Base-by-base conservation (phyloP, 78 protist genomes). In the Bigelowiella natans region DNA sequence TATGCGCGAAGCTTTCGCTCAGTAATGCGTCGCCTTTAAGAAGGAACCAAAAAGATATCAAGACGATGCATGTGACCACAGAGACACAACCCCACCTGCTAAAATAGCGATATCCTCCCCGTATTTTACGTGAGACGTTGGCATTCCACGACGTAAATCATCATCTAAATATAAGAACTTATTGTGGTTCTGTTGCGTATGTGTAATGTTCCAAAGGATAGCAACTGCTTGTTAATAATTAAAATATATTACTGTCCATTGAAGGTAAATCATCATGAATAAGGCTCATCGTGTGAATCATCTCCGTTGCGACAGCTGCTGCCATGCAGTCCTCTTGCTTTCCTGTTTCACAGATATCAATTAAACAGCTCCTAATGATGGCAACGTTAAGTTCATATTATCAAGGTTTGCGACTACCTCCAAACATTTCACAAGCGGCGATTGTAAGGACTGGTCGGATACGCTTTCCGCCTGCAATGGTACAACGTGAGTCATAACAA, bases 261-360 rank as follows among this genome's bases (percentile, higher is more conserved):
- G 91, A 73, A 0, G 91, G 91, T 30, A 88, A 85, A 85, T 88
- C 91, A 39, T 88, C 91, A 85, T 88, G 91, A 83, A 88, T 88
- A 85, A 88, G 91, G 11, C 73, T 37, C 91, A 88, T 88, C 18
- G 91, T 88, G 86, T 88, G 91, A 31, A 88, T 88, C 91, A 88
- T 88, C 85, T 88, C 91, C 64, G 63, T 73, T 0, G 91, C 63
- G 11, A 88, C 83, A 1, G 91, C 91, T 2, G 91, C 36, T 7
- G 91, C 86, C 91, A 29, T 83, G 86, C 86, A 83, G 3, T 83
- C 86, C 11, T 28, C 36, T 30, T 7, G 82, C 82, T 51, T 51
- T 11, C 82, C 18, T 18, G 82, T 11, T 28, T 11, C 82, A 11
- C 82, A 11, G 82, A 18, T 28, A 18, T 51, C 18, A 18, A 11